Percentiles rank a stretch among this genome's conserved stretches.
Evolutionary conservation across 2,329 filamentous ascomycete species (phyloP).

Genomic region (Cordyceps tenuipes): DNA sequence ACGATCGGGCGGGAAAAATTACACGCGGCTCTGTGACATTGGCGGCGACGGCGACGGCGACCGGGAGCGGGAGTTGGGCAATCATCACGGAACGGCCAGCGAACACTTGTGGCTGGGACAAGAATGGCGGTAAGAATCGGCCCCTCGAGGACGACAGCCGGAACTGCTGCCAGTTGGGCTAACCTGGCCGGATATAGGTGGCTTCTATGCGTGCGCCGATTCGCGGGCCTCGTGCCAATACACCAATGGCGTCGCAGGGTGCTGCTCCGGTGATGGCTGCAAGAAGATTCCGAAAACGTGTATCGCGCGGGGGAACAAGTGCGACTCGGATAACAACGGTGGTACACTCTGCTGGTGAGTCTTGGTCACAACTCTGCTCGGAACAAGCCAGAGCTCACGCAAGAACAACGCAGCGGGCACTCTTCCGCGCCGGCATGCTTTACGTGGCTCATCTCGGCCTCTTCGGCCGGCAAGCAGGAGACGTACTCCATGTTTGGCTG

Average conservation of each 20-base stretch:
- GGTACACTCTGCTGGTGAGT: constrained; percentile 6
- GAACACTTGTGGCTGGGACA: constrained; percentile 7
- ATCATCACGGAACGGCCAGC: background rate
- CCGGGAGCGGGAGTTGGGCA: background rate
- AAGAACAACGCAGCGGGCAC: background rate
- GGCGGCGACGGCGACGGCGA: background rate
- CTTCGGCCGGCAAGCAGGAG: background rate
- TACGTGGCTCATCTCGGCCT: constrained; percentile 3
- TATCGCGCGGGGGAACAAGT: background rate
- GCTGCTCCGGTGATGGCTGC: background rate
- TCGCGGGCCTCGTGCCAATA: background rate
- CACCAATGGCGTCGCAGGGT: background rate
- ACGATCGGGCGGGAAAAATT: background rate
- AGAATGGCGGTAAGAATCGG: background rate
- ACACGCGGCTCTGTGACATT: background rate
- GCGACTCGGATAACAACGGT: background rate
- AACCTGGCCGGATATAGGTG: background rate
- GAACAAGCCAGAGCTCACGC: too few species aligned
- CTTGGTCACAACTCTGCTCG: too few species aligned
- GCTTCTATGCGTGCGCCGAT: background rate
- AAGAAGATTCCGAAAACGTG: background rate
- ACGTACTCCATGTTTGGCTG: constrained; percentile 6
- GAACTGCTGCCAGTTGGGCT: background rate
- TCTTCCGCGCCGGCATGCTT: constrained; percentile 3
- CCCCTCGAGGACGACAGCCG: too few species aligned